Base-by-base conservation (phyloP, 78 protist genomes). In the Dictyostelium citrinum region DNA sequence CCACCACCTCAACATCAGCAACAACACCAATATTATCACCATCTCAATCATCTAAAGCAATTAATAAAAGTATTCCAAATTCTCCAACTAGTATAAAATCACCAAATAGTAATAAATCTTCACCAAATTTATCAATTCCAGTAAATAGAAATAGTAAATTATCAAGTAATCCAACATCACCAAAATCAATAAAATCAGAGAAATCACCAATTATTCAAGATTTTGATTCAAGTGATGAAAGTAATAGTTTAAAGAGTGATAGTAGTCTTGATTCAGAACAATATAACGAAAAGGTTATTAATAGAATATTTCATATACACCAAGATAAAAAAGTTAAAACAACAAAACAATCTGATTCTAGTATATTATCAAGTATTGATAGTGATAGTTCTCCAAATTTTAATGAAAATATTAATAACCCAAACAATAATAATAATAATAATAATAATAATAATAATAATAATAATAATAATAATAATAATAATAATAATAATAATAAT, bases 401-500 rank as follows among this genome's bases (percentile, higher is more conserved):
- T 64, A 27, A 64, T 64, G 67, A 35, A 33, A 37, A 81, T 31
- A 81, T 29, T 29, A 12, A 81, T 51, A 61, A 55, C 37, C 14
- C 9, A 22, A n/a, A 39, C 45, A 27, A n/a, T 76, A 43, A 43
- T 16, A 51, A 51, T 35, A 80, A 60, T 20, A 80, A 80, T 12
- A 80, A 33, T 22, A 11, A 6, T 6, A 29, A 78, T 45, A 51
- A 78, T 17, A 51, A 49, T 49, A 10, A 60, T 58, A 43, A 80
- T 22, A 35, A 80, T 60, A 35, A 80, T 60, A 58, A 80, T 35
- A 49, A 80, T 60, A 80, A 27, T 37, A 60, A 60, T 76, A 76
- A 76, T 76, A 76, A 76, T 76, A 76, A 76, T 33, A 76, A 76
- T 76, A 76, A 76, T 43, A 76, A 76, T 76, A 76, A 76, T 43